These are phyloP conservation scores for Ormosia emarginata DNA, from an alignment of 306 rosid species.

Conservation along the genomic window DNA sequence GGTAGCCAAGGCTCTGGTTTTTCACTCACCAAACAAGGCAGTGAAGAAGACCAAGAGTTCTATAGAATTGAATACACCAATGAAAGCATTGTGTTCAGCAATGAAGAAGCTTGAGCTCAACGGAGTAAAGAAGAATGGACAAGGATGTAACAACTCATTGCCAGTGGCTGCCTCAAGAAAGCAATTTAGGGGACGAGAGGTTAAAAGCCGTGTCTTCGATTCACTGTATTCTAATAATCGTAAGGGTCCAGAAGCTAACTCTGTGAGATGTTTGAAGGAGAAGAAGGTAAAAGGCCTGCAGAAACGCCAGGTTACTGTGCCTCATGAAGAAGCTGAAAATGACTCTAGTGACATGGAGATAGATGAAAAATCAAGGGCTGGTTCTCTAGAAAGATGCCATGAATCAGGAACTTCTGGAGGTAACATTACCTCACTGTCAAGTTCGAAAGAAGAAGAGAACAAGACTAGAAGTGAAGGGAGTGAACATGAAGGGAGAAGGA, in stretches of 20 bases:
- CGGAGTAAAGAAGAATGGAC: slow-evolving; percentile 49
- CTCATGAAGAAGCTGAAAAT: slow-evolving; percentile 20
- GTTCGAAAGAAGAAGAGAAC: slow-evolving; percentile 30
- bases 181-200: slow-evolving; percentile 65
- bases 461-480: slow-evolving; percentile 11
- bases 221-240: slow-evolving; percentile 39
- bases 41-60: slow-evolving; percentile 41
- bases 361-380: slow-evolving; percentile 56
- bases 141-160: slow-evolving; percentile 39
- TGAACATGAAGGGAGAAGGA: slow-evolving; percentile 28
- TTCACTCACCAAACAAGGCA: slow-evolving; percentile 73
- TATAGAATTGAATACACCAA: slow-evolving; percentile 45
- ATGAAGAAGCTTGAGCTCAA: slow-evolving; percentile 76
- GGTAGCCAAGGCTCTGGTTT: slow-evolving; percentile 66
- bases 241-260: slow-evolving; percentile 45
- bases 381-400: slow-evolving; percentile 39
- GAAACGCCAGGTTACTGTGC: slow-evolving; percentile 23
- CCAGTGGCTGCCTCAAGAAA: slow-evolving; percentile 42
- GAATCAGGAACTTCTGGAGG: slow-evolving; percentile 31
- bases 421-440: slow-evolving; percentile 20
- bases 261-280: slow-evolving; percentile 36
- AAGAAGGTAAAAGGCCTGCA: slow-evolving; percentile 37
- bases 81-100: slow-evolving; percentile 60
- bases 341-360: slow-evolving; percentile 59
- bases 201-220: slow-evolving; percentile 84